Conservation (phyloP, 176 grass and related monocot genomes). For the Thinopyrum elongatum region DNA sequence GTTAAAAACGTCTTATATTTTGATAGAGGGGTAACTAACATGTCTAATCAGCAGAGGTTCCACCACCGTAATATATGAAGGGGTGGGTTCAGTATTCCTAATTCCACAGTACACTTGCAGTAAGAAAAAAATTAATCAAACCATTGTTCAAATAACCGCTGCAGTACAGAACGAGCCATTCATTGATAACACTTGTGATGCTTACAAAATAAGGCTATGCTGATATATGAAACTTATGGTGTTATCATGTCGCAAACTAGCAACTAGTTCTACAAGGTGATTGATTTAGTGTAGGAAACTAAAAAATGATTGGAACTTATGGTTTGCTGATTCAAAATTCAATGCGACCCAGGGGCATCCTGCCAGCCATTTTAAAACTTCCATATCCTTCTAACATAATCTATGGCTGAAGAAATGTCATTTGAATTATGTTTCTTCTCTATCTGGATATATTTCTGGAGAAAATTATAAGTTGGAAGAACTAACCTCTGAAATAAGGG, state of each 20-base stretch:
- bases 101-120: constrained; percentile 5
- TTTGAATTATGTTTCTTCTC: constrained; percentile 1
- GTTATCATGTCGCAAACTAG: not conserved
- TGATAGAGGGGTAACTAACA: not conserved
- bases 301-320: not conserved
- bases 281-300: not conserved
- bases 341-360: not conserved
- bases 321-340: not conserved
- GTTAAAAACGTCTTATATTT: no score
- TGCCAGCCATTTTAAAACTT: not conserved
- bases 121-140: constrained; percentile 10
- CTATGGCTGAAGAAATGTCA: not conserved
- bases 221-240: constrained; percentile 4
- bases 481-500: constrained; percentile 89
- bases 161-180: not conserved
- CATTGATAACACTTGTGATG: not conserved
- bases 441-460: constrained; percentile 5
- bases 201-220: not conserved
- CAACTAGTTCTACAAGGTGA: not conserved
- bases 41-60: not conserved
- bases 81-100: not conserved
- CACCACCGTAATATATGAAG: not conserved
- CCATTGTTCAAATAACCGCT: constrained; percentile 1
- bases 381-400: constrained; percentile 1
- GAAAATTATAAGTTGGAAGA: not conserved